Evolutionary conservation across 306 rosid genomes (phyloP).

Genomic region (Rosa lucieae): DNA sequence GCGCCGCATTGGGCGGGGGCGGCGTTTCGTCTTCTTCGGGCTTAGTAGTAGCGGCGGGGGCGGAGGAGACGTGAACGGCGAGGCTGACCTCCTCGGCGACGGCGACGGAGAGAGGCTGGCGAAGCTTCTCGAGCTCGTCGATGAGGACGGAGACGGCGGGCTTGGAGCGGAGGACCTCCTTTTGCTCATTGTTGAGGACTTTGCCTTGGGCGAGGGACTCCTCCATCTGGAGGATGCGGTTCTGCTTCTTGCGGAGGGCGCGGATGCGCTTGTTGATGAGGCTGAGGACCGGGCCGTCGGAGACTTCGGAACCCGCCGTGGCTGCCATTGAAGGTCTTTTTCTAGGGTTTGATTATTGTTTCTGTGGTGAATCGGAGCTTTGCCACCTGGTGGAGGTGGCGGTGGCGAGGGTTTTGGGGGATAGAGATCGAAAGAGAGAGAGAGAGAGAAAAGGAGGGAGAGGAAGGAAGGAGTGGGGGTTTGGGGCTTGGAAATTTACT

Average conservation of each 20-base stretch:
- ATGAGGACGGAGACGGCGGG: constrained; percentile 50
- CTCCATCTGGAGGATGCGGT: constrained; percentile 73
- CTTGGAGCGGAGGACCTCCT: constrained; percentile 81
- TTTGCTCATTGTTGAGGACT: constrained; percentile 73
- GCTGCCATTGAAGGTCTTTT: constrained; percentile 47
- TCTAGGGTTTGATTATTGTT: neutral
- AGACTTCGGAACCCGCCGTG: constrained; percentile 48
- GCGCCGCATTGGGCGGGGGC: neutral
- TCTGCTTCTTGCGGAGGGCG: constrained; percentile 68
- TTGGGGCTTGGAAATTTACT: neutral
- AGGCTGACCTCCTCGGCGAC: constrained; percentile 61
- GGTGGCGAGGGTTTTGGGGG: constrained; percentile 14
- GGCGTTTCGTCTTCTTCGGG: neutral
- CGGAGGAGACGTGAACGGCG: constrained; percentile 35
- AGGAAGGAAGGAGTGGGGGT: neutral
- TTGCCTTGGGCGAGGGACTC: constrained; percentile 75
- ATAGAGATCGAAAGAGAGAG: neutral
- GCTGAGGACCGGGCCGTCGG: constrained; percentile 88
- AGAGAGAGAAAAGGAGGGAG: neutral
- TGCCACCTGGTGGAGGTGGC: constrained; percentile 34
- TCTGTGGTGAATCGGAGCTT: neutral
- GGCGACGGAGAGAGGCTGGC: constrained; percentile 72
- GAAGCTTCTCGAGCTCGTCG: constrained; percentile 95
- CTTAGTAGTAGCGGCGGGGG: constrained; percentile 9
- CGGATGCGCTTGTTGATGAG: constrained; percentile 94